A percentile compares a stretch with the other conserved stretches of the same genome.
phyloP scores from a whole-genome alignment of 1,284 basidiomycete species.

The Phellinidium pouzarii region DNA sequence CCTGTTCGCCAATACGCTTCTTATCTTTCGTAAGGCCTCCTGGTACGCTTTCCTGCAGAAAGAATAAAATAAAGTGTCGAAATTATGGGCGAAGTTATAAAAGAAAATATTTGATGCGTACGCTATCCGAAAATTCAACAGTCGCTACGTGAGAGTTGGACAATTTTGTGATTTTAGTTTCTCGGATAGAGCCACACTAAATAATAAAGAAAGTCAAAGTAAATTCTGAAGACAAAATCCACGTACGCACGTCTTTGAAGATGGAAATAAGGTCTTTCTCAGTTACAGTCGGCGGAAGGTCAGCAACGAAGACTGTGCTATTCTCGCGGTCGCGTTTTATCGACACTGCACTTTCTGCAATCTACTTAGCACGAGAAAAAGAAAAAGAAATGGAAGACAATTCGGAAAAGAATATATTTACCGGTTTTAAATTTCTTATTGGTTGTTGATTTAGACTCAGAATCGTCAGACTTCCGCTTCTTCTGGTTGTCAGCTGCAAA shows the following conservation, averaged over 20 bases:
- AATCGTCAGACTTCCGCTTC: conserved; percentile 62
- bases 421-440: conserved; percentile 59
- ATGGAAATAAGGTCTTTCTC: conserved; percentile 65
- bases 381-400: background rate
- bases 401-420: conserved; percentile 24
- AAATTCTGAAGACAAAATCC: background rate
- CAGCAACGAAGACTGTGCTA: conserved; percentile 82
- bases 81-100: background rate
- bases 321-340: conserved; percentile 90
- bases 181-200: conserved; percentile 82
- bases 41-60: conserved; percentile 65
- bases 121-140: conserved; percentile 72
- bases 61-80: conserved; percentile 3
- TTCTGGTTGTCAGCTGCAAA: conserved; percentile 32
- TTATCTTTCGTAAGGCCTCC: conserved; percentile 90
- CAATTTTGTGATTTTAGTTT: conserved; percentile 65
- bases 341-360: conserved; percentile 26
- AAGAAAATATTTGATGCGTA: conserved; percentile 32
- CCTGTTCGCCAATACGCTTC: conserved; percentile 69
- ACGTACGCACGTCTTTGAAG: conserved; percentile 75
- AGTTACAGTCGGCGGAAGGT: conserved; percentile 51
- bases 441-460: conserved; percentile 27
- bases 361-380: background rate
- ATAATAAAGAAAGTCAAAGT: conserved; percentile 13
- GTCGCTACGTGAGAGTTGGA: conserved; percentile 60